Evolutionary conservation across 352 stramenopile genomes (phyloP).

Genomic region (Pseudoperonospora humuli): DNA sequence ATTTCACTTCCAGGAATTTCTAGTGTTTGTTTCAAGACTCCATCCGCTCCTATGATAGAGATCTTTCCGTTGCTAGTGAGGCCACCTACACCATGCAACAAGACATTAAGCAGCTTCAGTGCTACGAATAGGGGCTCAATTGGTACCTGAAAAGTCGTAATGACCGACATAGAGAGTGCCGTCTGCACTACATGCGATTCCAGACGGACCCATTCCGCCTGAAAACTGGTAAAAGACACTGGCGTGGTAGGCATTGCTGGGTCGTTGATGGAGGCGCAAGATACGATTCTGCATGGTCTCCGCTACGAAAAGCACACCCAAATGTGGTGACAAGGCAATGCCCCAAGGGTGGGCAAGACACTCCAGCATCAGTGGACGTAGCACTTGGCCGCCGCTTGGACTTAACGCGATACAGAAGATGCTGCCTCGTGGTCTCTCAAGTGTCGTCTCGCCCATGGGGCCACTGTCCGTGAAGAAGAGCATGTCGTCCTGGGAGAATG

Average conservation of each 20-base stretch:
- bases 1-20: constrained; percentile 61
- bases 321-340: constrained; percentile 15
- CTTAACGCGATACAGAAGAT: no score
- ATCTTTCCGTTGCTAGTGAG: constrained; percentile 42
- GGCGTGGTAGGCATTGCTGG: constrained; percentile 55
- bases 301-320: constrained; percentile 50
- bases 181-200: constrained; percentile 49
- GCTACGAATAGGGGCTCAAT: no score
- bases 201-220: no score
- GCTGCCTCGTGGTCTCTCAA: no score
- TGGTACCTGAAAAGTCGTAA: constrained; percentile 79
- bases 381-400: no score
- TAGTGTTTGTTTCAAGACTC: constrained; percentile 39
- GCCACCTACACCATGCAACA: constrained; percentile 27
- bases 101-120: no score
- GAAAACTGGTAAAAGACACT: constrained; percentile 83
- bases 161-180: constrained; percentile 72
- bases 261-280: constrained; percentile 54
- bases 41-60: constrained; percentile 50
- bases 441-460: no score
- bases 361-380: no score
- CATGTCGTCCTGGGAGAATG: no score
- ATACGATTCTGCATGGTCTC: constrained; percentile 82
- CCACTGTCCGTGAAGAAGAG: no score
- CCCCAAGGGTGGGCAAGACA: no score